These are phyloP conservation scores for Solanum chiquidenum DNA, from an alignment of 257 asterid species.

Conservation along the genomic window DNA sequence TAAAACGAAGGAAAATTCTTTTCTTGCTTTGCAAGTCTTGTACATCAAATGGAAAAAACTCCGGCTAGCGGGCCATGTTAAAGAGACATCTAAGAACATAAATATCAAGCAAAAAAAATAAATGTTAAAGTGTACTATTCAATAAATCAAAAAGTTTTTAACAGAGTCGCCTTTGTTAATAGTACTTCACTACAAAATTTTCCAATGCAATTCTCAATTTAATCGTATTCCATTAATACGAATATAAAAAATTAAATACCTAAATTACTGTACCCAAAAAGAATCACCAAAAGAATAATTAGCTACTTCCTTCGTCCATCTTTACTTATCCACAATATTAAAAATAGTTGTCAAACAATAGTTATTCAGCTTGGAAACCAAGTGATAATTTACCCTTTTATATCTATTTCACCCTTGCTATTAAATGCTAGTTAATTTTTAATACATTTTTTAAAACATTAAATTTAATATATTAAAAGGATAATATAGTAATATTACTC, in stretches of 20 bases:
- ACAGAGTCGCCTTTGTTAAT: background rate
- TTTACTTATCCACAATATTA: background rate
- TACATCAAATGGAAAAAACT: background rate
- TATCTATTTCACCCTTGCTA: no score
- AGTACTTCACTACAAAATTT: accelerated
- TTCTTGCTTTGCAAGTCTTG: background rate
- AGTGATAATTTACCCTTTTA: no score
- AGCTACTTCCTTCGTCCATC: accelerated
- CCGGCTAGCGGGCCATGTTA: background rate
- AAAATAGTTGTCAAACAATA: no score
- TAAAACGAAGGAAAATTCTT: background rate
- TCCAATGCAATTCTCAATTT: background rate
- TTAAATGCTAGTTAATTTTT: no score
- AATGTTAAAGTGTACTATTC: background rate
- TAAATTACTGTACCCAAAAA: background rate
- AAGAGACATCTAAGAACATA: background rate
- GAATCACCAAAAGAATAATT: background rate
- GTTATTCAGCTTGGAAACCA: background rate
- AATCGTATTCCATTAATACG: background rate
- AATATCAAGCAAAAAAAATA: background rate
- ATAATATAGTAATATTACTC: no score
- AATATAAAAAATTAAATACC: background rate
- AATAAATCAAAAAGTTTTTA: background rate
- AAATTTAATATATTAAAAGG: no score
- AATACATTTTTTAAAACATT: no score